Evolutionary conservation across 139 green algal species (phyloP), one percentile per base, ranked within the genome.

Genomic region (Picochlorum sp.): DNA sequence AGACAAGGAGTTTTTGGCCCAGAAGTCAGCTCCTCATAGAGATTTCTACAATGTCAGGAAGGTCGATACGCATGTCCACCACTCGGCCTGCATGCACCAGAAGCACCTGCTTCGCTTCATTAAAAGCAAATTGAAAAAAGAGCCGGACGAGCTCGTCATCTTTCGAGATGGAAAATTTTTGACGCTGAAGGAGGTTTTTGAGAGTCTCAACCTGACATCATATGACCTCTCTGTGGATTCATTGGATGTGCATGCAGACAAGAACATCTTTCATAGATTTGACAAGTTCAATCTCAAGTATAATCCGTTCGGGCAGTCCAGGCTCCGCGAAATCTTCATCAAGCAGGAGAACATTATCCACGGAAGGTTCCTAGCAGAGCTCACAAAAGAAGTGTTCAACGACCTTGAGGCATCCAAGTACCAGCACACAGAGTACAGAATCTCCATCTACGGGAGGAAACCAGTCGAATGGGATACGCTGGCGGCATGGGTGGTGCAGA

Each of bases 11-110:
- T 96, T 95, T 73, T 68, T 96, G 23, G 90, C 88, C 3, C 94
- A 98, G 82, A 98, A 98, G 80, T 74, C 68, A 4, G 93, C 92
- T 20, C 91, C 94, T 7, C 94, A 99, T 79, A 73, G 92, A n/a
- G 90, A 99, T 80, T 98, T 99, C 67, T 99, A 99, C 86, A 99
- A 99, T 79, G 90, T 99, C 32, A 82, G 94, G 66, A 99, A 99
- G 86, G 89, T 87, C 20, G 60, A 64, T 50, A 63, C 58, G 24
- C 92, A 98, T 76, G 88, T 98, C 58, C 92, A 98, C 77, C 92
- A 98, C 84, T 57, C 24, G 57, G 88, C 94, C 7, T 98, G 94
- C 85, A 99, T 99, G 94, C 95, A 99, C 80, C 94, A 99, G 87
- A 99, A 99, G 83, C 94, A 99, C 79, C 73, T 99, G 74, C 87